Base-by-base conservation (phyloP, 2,329 filamentous ascomycete genomes). In the Fusarium sp. region DNA sequence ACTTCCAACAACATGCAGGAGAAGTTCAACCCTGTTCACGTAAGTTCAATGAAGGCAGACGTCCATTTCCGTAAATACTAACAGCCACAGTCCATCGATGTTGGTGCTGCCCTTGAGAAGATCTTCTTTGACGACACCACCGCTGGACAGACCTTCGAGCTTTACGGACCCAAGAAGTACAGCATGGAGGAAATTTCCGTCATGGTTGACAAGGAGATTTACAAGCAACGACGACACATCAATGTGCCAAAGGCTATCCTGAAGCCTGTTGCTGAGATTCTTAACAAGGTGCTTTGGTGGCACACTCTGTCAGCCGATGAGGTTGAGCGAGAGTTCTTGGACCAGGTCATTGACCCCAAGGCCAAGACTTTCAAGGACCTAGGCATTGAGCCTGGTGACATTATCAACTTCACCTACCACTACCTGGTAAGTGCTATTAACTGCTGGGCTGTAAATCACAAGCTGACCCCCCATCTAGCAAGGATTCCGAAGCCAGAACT, bases 331-430 rank as follows among this genome's bases (percentile, higher is more conserved):
- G 94, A 99, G 81, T 97, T 95, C 81, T 89, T 97, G 75, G 92
- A 99, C 81, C 96, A 99, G 81, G 84, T 89, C 74, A 97, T 99
- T 77, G 96, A 99, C 80, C 90, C 90, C 63, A 89, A 86, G 34
- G 96, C 96, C 71, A 98, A 98, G 88, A 98, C 96, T 3, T 97
- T 98, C 84, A 92, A 92, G 82, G 94, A 98, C 78, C 87, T 99
- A 48, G 93, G 89, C 66, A 97, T 99, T 71, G 92, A 94, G 82
- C 93, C 95, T 30, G 92, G 90, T 48, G 94, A 98, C 70, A 88
- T 98, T 76, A 90, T 88, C 80, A 91, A 92, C 80, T 90, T 94
- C 80, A 97, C 94, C 72, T 98, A 95, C 82, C 92, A 97, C 82
- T 99, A 99, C 83, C 82, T 98, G 85, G 94, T 96, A 85, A 83